Evolutionary conservation across 2,329 filamentous ascomycete genomes (phyloP).

Genomic region (Monosporascus cannonballus): DNA sequence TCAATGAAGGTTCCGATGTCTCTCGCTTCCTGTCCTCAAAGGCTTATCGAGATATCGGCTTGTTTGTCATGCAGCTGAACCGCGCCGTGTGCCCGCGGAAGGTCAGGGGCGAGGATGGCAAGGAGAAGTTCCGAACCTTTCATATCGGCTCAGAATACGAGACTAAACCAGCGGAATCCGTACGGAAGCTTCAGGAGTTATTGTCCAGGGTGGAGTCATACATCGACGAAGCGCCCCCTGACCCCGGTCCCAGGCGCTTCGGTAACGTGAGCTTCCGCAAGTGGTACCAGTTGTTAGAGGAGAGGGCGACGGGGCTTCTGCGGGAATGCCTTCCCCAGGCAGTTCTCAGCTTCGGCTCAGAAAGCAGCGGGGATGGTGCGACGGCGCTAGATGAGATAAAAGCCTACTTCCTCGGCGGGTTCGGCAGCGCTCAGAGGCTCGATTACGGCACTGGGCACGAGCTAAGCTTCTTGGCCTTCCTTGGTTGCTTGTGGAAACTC

Average conservation of each 20-base stretch:
- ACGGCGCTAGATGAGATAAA: conserved; percentile 61
- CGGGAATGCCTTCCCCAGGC: conserved; percentile 45
- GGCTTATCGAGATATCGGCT: conserved; percentile 82
- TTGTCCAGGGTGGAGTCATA: conserved; percentile 59
- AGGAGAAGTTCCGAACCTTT: conserved; percentile 41
- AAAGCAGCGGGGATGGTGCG: conserved; percentile 22
- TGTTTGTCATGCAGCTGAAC: conserved; percentile 87
- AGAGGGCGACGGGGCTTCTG: conserved; percentile 50
- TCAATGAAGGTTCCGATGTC: conserved; percentile 81
- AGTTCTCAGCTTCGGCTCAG: conserved; percentile 20
- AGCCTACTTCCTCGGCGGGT: conserved; percentile 76
- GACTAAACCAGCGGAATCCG: conserved; percentile 43
- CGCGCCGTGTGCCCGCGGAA: conserved; percentile 73
- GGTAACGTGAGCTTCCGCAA: conserved; percentile 86
- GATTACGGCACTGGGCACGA: conserved; percentile 98
- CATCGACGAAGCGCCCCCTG: conserved; percentile 74
- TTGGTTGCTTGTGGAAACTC: conserved; percentile 87
- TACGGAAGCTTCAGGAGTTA: conserved; percentile 60
- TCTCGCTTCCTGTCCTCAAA: conserved; percentile 69
- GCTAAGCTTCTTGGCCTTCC: conserved; percentile 86
- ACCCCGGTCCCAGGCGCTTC: conserved; percentile 80
- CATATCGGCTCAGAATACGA: conserved; percentile 34
- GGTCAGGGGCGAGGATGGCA: conserved; percentile 28
- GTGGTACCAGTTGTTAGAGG: conserved; percentile 69
- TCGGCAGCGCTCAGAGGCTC: conserved; percentile 81